phyloP scores from a whole-genome alignment of 352 stramenopile species.

The Phytophthora lateralis region DNA sequence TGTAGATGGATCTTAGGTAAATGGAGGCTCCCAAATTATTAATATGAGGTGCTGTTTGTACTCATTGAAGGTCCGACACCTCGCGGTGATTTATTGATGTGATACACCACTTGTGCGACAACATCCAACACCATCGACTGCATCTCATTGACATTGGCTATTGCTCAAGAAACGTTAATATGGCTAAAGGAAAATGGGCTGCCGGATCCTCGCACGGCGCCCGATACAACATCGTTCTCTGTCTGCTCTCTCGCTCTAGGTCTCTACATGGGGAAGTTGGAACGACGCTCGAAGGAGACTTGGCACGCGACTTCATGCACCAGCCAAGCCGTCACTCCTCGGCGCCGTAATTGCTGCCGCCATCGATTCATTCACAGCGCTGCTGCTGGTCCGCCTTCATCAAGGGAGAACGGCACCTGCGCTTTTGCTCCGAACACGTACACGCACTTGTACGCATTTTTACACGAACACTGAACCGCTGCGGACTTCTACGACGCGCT shows the following conservation, averaged over 20 bases:
- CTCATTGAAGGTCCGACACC: background rate
- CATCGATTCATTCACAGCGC: slow-evolving; percentile 30
- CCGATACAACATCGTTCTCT: slow-evolving; percentile 42
- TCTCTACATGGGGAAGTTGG: slow-evolving; percentile 37
- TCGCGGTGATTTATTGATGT: no score
- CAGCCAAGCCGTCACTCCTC: background rate
- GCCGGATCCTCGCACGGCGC: slow-evolving; percentile 9
- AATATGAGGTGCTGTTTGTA: background rate
- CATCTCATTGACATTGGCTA: slow-evolving; percentile 21
- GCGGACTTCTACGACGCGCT: slow-evolving; percentile 63
- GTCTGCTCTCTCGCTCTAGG: slow-evolving; percentile 40
- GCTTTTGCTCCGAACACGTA: slow-evolving; percentile 28
- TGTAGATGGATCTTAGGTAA: no score
- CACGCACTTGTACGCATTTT: slow-evolving; percentile 42
- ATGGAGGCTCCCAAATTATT: background rate
- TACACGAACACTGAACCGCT: slow-evolving; percentile 33
- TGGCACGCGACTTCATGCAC: slow-evolving; percentile 2
- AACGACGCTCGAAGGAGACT: slow-evolving; percentile 3
- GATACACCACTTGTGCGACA: background rate
- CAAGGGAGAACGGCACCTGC: slow-evolving; percentile 10
- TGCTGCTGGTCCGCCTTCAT: slow-evolving; percentile 16
- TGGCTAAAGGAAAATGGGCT: slow-evolving; percentile 34
- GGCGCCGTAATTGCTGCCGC: background rate
- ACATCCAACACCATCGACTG: no score
- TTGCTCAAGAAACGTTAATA: slow-evolving; percentile 37